Conservation (phyloP, 1,139 yeast genomes). For the Yamadazyma atmosphaerica region DNA sequence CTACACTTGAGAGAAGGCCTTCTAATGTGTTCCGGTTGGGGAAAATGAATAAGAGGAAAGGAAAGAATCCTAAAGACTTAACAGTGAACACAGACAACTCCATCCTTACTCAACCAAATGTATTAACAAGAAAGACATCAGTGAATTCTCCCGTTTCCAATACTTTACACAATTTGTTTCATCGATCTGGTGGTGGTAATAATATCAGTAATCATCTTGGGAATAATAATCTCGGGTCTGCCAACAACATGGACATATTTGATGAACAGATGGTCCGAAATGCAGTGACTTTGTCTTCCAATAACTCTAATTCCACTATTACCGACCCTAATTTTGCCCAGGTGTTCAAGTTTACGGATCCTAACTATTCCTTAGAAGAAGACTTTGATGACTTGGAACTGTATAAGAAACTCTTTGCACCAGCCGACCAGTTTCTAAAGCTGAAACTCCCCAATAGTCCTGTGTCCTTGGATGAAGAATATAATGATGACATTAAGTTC, state of each 20-base stretch:
- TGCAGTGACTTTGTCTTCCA: constrained; percentile 38
- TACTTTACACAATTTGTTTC: constrained; percentile 38
- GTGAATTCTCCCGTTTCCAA: constrained; percentile 34
- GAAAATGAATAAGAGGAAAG: constrained; percentile 16
- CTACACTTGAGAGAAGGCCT: constrained; percentile 5
- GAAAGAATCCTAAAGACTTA: constrained; percentile 16
- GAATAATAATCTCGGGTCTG: constrained; percentile 2
- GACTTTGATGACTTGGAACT: constrained; percentile 29
- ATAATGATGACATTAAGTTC: constrained; percentile 20
- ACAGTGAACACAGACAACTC: constrained; percentile 17
- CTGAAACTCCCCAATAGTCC: constrained; percentile 18
- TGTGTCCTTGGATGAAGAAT: constrained; percentile 5
- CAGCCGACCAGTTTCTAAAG: constrained; percentile 41
- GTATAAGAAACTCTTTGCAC: constrained; percentile 38
- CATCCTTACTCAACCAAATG: constrained; percentile 16
- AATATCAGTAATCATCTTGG: constrained; percentile 6
- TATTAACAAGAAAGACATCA: constrained; percentile 23
- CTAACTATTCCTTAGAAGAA: constrained; percentile 32
- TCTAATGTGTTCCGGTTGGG: constrained; percentile 14
- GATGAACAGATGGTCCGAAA: constrained; percentile 21
- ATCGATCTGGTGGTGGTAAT: constrained; percentile 32
- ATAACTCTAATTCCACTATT: constrained; percentile 42
- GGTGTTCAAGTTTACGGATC: constrained; percentile 41
- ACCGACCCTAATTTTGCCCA: constrained; percentile 36
- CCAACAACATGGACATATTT: constrained; percentile 15